A percentile compares a stretch with the other conserved stretches of the same genome.
These are phyloP conservation scores for Aspergillus tubingensis DNA, from an alignment of 2,329 filamentous ascomycete genomes.

Conservation along the genomic window DNA sequence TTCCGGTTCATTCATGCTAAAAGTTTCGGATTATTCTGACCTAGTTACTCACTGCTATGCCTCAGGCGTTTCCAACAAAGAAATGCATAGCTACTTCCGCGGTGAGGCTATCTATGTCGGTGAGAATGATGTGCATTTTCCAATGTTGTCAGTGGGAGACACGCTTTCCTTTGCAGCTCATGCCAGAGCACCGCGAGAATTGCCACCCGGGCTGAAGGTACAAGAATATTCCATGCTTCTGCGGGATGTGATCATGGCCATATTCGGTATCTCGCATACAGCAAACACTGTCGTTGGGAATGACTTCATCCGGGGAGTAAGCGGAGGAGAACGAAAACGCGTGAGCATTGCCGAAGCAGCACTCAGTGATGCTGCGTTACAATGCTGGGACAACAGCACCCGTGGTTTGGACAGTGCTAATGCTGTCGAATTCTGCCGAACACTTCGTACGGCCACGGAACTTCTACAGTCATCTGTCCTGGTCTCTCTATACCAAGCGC, in stretches of 20 bases:
- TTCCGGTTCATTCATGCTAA: not conserved
- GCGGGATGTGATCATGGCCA: slow-evolving; percentile 19
- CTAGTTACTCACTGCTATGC: not conserved
- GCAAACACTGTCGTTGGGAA: slow-evolving; percentile 11
- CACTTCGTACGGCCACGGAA: slow-evolving; percentile 47
- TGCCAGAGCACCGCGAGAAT: slow-evolving; percentile 11
- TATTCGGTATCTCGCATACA: slow-evolving; percentile 13
- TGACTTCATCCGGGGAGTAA: slow-evolving; percentile 7
- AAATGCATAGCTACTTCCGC: slow-evolving; percentile 30
- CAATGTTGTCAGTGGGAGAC: slow-evolving; percentile 10
- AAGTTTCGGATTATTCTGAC: not conserved
- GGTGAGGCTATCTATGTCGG: slow-evolving; percentile 76
- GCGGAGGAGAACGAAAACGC: slow-evolving; percentile 13
- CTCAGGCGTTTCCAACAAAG: not conserved
- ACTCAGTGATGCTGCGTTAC: not conserved
- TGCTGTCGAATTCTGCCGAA: slow-evolving; percentile 54
- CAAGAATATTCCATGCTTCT: slow-evolving; percentile 6
- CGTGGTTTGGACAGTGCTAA: slow-evolving; percentile 52
- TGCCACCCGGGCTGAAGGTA: not conserved
- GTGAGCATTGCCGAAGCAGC: slow-evolving; percentile 7
- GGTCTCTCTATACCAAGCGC: slow-evolving; percentile 53
- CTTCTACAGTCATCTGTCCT: slow-evolving; percentile 45
- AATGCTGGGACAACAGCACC: slow-evolving; percentile 19
- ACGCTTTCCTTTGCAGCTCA: slow-evolving; percentile 14
- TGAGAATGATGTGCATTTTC: slow-evolving; percentile 11